Conservation (phyloP, 192 early-diverging fungal species). For the Geranomyces michiganensis region DNA sequence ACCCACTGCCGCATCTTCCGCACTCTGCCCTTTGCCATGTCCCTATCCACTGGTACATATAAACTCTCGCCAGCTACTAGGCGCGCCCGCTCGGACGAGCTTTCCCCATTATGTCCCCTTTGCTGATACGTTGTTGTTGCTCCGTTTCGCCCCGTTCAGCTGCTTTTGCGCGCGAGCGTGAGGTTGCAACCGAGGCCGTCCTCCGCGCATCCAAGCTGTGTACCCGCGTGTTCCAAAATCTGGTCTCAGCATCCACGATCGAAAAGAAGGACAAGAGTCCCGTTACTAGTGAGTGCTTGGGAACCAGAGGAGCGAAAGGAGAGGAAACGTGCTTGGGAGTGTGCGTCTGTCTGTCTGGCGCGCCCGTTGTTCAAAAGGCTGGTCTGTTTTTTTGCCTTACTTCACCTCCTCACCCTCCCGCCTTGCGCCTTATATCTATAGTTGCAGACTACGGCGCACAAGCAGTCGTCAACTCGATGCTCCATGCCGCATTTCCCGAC, state of each 20-base stretch:
- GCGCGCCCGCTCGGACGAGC: too few species aligned
- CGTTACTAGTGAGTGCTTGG: slow-evolving; percentile 73
- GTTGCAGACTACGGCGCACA: slow-evolving; percentile 97
- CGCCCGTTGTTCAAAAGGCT: too few species aligned
- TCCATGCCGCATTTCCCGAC: slow-evolving; percentile 76
- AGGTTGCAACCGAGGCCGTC: slow-evolving; percentile 89
- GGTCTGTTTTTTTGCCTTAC: slow-evolving; percentile 2
- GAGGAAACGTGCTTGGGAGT: too few species aligned
- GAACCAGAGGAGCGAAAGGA: neutral
- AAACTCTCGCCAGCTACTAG: too few species aligned
- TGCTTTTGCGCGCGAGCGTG: slow-evolving; percentile 58
- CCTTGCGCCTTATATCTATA: slow-evolving; percentile 14
- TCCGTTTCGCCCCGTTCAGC: neutral
- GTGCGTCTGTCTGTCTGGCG: too few species aligned
- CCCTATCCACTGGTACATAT: too few species aligned
- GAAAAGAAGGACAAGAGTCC: slow-evolving; percentile 95
- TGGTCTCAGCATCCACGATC: slow-evolving; percentile 80
- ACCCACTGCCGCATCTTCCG: too few species aligned
- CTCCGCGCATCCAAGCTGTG: slow-evolving; percentile 85
- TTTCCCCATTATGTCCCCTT: too few species aligned
- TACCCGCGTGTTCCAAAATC: slow-evolving; percentile 80
- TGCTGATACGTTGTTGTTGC: too few species aligned
- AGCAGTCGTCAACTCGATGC: slow-evolving; percentile 86
- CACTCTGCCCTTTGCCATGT: too few species aligned
- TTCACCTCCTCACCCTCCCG: slow-evolving; percentile 4